phyloP scores from a whole-genome alignment of 768 basidiomycete species.

The Rhizopogon vesiculosus region DNA sequence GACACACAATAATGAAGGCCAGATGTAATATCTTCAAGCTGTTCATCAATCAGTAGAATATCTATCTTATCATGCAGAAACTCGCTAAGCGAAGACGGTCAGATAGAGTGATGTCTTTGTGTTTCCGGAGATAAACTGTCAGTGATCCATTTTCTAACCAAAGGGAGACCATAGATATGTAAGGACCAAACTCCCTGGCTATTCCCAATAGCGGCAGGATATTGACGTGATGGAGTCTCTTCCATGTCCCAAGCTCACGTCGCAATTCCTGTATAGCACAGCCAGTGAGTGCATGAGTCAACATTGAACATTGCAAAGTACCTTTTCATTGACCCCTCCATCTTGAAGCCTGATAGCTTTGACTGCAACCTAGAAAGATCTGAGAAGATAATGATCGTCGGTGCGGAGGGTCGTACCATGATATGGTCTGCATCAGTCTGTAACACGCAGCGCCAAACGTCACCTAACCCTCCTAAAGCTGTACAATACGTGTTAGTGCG shows the following conservation, averaged over 20 bases:
- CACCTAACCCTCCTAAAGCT: background rate
- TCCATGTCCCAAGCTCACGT: slow-evolving; percentile 24
- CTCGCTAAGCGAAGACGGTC: background rate
- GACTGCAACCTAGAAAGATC: background rate
- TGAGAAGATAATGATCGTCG: background rate
- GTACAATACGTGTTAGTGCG: background rate
- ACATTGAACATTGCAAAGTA: background rate
- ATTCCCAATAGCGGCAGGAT: slow-evolving; percentile 27
- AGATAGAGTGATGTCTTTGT: background rate
- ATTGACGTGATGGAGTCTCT: slow-evolving; percentile 16
- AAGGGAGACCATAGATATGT: slow-evolving; percentile 27
- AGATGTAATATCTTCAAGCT: background rate
- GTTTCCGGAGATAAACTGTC: slow-evolving; percentile 10
- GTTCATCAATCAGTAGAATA: background rate
- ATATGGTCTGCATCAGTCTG: background rate
- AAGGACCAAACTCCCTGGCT: slow-evolving; percentile 23
- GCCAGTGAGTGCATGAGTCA: background rate
- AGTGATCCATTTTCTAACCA: slow-evolving; percentile 26
- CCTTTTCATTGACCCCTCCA: background rate
- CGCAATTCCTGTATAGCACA: slow-evolving; percentile 11
- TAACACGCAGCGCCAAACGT: background rate
- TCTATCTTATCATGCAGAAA: background rate
- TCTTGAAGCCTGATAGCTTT: background rate
- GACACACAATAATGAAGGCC: background rate
- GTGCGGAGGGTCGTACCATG: background rate